Evolutionary conservation across 306 rosid genomes (phyloP), one percentile per base, ranked within the genome.

Genomic region (Malus fusca): DNA sequence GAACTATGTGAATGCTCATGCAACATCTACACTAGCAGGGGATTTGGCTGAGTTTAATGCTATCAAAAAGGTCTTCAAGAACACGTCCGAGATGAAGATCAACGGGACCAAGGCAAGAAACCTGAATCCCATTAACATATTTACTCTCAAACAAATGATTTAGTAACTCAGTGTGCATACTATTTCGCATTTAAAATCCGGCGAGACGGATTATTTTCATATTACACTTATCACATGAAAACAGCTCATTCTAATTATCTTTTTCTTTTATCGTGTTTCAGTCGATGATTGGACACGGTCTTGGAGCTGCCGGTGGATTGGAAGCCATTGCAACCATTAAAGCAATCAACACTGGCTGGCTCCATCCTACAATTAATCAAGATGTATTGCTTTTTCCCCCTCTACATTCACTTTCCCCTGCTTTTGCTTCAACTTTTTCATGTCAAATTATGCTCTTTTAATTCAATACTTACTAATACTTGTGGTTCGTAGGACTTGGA

Each of bases 261-360:
- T 40, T 12, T 22, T 61, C 15, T 35, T 51, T 28, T 70, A 1
- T 35, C 10, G 21, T 22, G 3, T 42, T 85, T 66, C 88, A 90
- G 93, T 90, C 96, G 40, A 82, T 90, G 93, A 90, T 84, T 63
- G 96, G 93, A n/a, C 93, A 90, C 79, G 85, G 90, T 78, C 93
- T 90, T 40, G 96, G 93, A 5, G 96, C 96, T 78, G 84, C 93
- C 71, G 96, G 93, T 75, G 93, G 91, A 58, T 81, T 90, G 84
- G 96, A 88, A 86, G 96, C 93, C 74, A 81, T 91, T 72, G 89
- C 90, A 77, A 88, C 91, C 26, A 88, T 91, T 23, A 87, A 88
- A 84, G 91, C 96, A 76, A 91, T 91, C 44, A 85, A 78, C 69
- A 88, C 87, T 12, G 89, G 96, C 18, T 88, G 91, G 96, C 62